Evolutionary conservation across 2,329 filamentous ascomycete species (phyloP).

Genomic region (Capronia epimyces): DNA sequence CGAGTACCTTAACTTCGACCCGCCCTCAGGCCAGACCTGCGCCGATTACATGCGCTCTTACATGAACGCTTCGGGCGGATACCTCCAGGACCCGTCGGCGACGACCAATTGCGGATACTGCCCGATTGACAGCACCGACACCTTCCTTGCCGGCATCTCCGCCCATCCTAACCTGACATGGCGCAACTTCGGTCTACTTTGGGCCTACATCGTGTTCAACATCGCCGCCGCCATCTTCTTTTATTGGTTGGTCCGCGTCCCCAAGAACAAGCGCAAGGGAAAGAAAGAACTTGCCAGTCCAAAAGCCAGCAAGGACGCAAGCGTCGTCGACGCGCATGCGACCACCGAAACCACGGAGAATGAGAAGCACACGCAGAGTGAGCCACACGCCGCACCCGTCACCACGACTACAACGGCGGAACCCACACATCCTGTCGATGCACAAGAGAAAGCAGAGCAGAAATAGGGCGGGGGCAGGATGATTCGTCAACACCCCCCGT

Average conservation of each 20-base stretch:
- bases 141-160: conserved; percentile 41
- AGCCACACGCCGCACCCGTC: neutral
- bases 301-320: conserved; percentile 7
- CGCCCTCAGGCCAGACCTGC: conserved; percentile 58
- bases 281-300: conserved; percentile 6
- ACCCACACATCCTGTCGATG: no score
- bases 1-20: conserved; percentile 61
- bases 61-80: conserved; percentile 45
- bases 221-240: conserved; percentile 52
- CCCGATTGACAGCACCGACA: conserved; percentile 41
- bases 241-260: conserved; percentile 60
- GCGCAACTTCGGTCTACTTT: conserved; percentile 67
- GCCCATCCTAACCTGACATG: conserved; percentile 47
- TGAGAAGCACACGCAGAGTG: neutral
- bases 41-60: conserved; percentile 52
- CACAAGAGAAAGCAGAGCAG: no score
- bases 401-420: neutral
- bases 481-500: neutral
- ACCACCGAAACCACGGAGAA: neutral
- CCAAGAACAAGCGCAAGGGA: conserved; percentile 34
- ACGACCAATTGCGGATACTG: conserved; percentile 50
- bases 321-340: neutral
- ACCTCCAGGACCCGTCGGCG: conserved; percentile 46
- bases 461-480: no score
- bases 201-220: conserved; percentile 62